phyloP scores from a whole-genome alignment of 257 asterid genomes.

The Thymus mandschuricus region DNA sequence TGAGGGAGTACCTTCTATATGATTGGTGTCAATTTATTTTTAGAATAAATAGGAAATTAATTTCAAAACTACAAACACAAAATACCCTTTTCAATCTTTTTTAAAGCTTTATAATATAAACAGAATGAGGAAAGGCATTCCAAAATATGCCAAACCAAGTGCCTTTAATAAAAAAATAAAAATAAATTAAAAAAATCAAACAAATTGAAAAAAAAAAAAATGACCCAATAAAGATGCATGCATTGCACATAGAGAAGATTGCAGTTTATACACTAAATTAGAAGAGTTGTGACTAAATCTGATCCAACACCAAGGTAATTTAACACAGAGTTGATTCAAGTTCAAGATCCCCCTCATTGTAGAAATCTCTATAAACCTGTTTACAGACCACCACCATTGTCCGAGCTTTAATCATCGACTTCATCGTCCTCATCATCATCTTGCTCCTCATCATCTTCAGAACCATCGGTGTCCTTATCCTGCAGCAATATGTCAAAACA shows the following conservation, averaged over 20 bases:
- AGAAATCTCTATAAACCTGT: conserved; percentile 29
- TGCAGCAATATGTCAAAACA: conserved; percentile 28
- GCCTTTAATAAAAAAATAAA: too few species aligned
- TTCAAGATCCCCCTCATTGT: not conserved
- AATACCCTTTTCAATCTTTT: too few species aligned
- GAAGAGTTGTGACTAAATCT: not conserved
- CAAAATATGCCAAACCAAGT: too few species aligned
- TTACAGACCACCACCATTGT: conserved; percentile 24
- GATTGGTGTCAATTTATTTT: too few species aligned
- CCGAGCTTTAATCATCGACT: conserved; percentile 39
- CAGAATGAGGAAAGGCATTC: too few species aligned
- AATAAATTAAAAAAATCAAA: too few species aligned
- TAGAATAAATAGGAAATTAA: too few species aligned
- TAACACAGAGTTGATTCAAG: conserved; percentile 18
- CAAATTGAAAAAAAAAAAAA: not conserved
- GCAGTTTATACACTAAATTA: conserved; percentile 1
- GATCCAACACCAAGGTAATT: not conserved
- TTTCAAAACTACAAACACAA: too few species aligned
- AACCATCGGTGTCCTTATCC: conserved; percentile 68
- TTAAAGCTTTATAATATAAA: too few species aligned
- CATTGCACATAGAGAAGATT: not conserved
- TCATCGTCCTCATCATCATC: conserved; percentile 54
- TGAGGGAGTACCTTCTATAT: too few species aligned
- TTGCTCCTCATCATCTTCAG: conserved; percentile 57
- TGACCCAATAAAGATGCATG: not conserved